Evolutionary conservation across 176 grass and related monocot genomes (phyloP).

Genomic region (Oryza coarctata): DNA sequence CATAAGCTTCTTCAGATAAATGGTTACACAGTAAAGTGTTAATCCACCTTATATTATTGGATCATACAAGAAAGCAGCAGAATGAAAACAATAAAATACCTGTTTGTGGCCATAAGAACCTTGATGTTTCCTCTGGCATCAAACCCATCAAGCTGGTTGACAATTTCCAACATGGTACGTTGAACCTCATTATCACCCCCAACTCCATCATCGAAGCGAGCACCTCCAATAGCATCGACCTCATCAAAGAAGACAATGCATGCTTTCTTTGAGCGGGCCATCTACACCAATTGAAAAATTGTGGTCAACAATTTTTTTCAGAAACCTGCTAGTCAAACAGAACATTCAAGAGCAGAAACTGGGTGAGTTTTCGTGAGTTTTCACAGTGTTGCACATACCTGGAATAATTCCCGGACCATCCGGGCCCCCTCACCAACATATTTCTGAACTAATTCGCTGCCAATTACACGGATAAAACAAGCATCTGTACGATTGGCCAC

Average conservation of each 20-base stretch:
- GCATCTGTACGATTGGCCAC: slow-evolving; percentile 94
- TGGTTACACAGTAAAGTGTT: not conserved
- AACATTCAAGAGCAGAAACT: not conserved
- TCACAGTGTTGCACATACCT: slow-evolving; percentile 43
- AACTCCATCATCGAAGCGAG: slow-evolving; percentile 92
- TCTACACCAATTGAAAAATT: slow-evolving; percentile 39
- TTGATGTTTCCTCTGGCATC: slow-evolving; percentile 96
- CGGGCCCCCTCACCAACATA: slow-evolving; percentile 88
- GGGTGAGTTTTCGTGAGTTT: not conserved
- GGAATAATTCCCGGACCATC: slow-evolving; percentile 91
- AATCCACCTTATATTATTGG: not conserved
- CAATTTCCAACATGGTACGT: slow-evolving; percentile 95
- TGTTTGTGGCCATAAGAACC: slow-evolving; percentile 98
- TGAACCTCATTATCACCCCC: slow-evolving; percentile 92
- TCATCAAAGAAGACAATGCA: slow-evolving; percentile 99
- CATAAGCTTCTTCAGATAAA: slow-evolving; percentile 21
- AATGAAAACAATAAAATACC: slow-evolving; percentile 40
- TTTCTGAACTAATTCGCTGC: slow-evolving; percentile 89
- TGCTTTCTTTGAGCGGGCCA: slow-evolving; percentile 94
- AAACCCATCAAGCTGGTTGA: slow-evolving; percentile 96
- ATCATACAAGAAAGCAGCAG: not conserved
- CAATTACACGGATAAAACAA: slow-evolving; percentile 95
- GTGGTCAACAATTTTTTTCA: not conserved
- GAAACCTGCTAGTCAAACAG: not conserved
- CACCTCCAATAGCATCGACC: slow-evolving; percentile 97